Percentiles rank a stretch among this genome's conserved stretches.
phyloP scores from a whole-genome alignment of 1,139 yeast genomes.

The Debaryomycetaceae sp. region DNA sequence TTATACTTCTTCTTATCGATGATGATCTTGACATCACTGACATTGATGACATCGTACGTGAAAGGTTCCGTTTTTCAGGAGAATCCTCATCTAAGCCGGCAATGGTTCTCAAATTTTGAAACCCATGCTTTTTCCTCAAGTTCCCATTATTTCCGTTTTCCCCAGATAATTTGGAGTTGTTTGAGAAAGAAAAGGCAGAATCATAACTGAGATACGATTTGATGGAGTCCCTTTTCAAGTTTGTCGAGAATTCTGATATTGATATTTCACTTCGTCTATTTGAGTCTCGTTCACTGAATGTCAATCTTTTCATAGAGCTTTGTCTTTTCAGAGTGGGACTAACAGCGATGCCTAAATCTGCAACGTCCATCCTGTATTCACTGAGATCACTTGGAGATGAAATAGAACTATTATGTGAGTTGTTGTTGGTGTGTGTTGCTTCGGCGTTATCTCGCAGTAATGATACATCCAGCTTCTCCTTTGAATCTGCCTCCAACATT shows the following conservation, averaged over 20 bases:
- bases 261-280: neutral
- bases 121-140: conserved; percentile 37
- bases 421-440: neutral
- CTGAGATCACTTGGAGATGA: conserved; percentile 43
- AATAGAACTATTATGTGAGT: neutral
- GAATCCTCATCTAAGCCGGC: conserved; percentile 11
- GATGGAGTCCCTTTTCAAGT: conserved; percentile 33
- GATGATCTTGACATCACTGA: conserved; percentile 25
- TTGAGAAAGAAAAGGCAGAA: conserved; percentile 45
- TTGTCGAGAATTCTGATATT: conserved; percentile 12
- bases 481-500: conserved; percentile 1
- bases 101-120: conserved; percentile 29
- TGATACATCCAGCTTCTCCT: conserved; percentile 6
- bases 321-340: conserved; percentile 36
- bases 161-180: conserved; percentile 17
- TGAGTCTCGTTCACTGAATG: conserved; percentile 20
- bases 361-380: conserved; percentile 40
- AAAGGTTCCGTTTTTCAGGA: neutral
- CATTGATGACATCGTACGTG: conserved; percentile 18
- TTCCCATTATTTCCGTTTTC: conserved; percentile 15
- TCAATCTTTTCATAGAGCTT: conserved; percentile 14
- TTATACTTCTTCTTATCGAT: conserved; percentile 26
- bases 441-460: neutral
- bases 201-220: conserved; percentile 56
- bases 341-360: conserved; percentile 43